Conservation (phyloP, 306 rosid species). For the Castanospermum australe region DNA sequence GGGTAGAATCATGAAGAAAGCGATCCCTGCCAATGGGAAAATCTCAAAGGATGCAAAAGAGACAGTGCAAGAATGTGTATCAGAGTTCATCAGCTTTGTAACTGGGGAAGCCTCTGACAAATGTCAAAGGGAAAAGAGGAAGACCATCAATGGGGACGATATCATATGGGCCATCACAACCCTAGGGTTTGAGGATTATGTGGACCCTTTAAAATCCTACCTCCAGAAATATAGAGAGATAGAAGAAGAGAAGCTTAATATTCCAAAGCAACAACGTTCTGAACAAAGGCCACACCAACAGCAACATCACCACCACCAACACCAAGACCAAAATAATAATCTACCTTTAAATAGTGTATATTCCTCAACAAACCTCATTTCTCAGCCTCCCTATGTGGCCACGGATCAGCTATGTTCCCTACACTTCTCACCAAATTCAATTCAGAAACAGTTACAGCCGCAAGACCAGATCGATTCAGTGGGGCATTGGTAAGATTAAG, state of each 20-base stretch:
- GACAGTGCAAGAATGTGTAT: conserved; percentile 64
- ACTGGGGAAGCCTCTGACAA: conserved; percentile 67
- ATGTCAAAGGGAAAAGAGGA: conserved; percentile 62
- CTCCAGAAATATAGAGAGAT: conserved; percentile 61
- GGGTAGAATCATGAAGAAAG: conserved; percentile 65
- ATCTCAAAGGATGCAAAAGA: conserved; percentile 76
- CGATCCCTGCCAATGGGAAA: conserved; percentile 54
- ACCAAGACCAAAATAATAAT: conserved; percentile 29
- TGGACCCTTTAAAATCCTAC: conserved; percentile 47
- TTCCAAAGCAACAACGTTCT: conserved; percentile 52
- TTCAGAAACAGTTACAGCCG: conserved; percentile 53
- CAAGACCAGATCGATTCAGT: conserved; percentile 51
- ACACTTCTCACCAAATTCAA: conserved; percentile 51
- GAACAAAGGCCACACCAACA: conserved; percentile 28
- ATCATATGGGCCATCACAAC: conserved; percentile 67
- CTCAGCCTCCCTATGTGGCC: conserved; percentile 39
- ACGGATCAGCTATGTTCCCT: conserved; percentile 51
- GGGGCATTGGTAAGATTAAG: conserved; percentile 44
- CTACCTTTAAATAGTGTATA: conserved; percentile 34
- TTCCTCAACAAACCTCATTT: conserved; percentile 39
- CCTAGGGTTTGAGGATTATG: conserved; percentile 61
- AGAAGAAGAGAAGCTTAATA: conserved; percentile 58
- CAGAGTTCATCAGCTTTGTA: conserved; percentile 67
- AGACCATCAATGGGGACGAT: conserved; percentile 67
- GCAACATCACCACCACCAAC: conserved; percentile 23